Evolutionary conservation across 2,329 filamentous ascomycete genomes (phyloP), one percentile per base, ranked within the genome.

Genomic region (Byssothecium circinans): DNA sequence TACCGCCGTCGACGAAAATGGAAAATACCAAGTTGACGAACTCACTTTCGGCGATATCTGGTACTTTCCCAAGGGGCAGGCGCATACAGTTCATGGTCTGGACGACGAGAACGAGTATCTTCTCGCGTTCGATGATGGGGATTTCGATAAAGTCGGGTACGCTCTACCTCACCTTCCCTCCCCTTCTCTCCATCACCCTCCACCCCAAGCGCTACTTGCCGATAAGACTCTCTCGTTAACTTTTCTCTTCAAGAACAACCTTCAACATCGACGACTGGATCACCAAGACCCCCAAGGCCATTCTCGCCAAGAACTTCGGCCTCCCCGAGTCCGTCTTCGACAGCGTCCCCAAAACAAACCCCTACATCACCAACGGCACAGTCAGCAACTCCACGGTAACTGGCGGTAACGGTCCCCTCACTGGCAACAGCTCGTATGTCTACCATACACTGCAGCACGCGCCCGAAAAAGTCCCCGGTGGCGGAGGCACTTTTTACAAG

Each of bases 191-290:
- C 10, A 25, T 25, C 6, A 5, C 23, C 10, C 23, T 25, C 23
- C 10, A 5, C 23, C 23, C 10, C 23, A 6, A 25, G n/a, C n/a
- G 8, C 19, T 27, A 18, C 14, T 12, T 27, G 35, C 18, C 10
- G 5, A 25, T 8, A 22, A 19, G 19, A 19, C 7, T 11, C 2
- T 30, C 10, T 30, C 25, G n/a, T 17, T 35, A 19, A 44, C 54
- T 14, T 48, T 57, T 3, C 5, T 17, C 11, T n/a, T 36, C 6
- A 29, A 68, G 81, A n/a, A 86, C 82, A 0, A 87, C 85, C 0
- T 88, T 88, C 75, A 86, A 83, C 71, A 76, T 88, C 19, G 84
- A 85, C 53, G 85, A 88, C 70, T 88, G 85, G 85, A 75, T 88
- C 29, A 72, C 79, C 0, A 84, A 87, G 61, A 88, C 84, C 0